Conservation (phyloP, 106 monocot genomes). For the Acanthochlamys bracteata region DNA sequence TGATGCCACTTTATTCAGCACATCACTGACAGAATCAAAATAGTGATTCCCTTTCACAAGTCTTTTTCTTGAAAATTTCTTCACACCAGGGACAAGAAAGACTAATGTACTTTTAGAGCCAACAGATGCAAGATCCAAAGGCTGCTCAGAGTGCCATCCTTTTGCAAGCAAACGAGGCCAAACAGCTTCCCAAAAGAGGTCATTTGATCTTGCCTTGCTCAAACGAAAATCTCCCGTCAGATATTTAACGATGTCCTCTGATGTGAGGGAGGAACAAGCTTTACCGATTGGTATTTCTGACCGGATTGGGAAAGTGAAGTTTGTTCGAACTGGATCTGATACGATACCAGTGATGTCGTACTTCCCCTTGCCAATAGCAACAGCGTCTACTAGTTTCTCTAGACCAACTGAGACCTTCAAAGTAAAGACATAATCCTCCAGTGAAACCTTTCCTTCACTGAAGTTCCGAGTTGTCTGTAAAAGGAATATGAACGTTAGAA, state of each 20-base stretch:
- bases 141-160: constrained; percentile 89
- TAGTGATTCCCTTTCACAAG: constrained; percentile 84
- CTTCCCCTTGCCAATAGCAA: constrained; percentile 16
- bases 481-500: no score
- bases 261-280: constrained; percentile 59
- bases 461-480: constrained; percentile 3
- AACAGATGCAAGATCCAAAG: constrained; percentile 28
- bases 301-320: neutral
- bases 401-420: constrained; percentile 4
- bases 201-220: constrained; percentile 81
- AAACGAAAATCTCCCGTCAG: constrained; percentile 81
- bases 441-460: constrained; percentile 8
- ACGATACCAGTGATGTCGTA: constrained; percentile 12
- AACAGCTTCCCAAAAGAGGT: constrained; percentile 96
- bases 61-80: constrained; percentile 75
- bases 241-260: constrained; percentile 64
- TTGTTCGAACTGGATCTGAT: constrained; percentile 9
- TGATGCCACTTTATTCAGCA: constrained; percentile 73
- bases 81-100: constrained; percentile 67
- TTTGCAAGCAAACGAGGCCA: constrained; percentile 88
- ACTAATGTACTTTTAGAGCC: constrained; percentile 41
- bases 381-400: constrained; percentile 7
- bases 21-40: constrained; percentile 90
- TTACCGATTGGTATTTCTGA: constrained; percentile 38
- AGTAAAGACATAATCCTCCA: constrained; percentile 9